Base-by-base conservation (phyloP, 2,329 filamentous ascomycete species). In the Dactylellina cionopaga region DNA sequence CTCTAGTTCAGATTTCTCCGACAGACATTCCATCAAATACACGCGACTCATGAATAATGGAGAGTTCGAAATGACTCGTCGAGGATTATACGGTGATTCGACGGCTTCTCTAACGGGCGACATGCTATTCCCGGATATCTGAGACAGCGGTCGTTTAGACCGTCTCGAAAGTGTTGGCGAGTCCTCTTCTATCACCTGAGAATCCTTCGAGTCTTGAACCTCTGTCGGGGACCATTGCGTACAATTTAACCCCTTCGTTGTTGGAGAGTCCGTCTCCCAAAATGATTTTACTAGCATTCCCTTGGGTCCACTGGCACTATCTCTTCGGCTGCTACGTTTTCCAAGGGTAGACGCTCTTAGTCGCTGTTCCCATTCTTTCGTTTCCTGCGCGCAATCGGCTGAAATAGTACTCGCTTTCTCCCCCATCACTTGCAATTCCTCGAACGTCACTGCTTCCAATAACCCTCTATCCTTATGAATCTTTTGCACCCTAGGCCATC, bases 401-500 rank as follows among this genome's bases (percentile, higher is more conserved):
- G 79, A 79, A 0, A 85, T 82, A 1, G 82, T 78, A 31, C 82
- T 83, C 15, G 89, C 87, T 27, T 85, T 81, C 27, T 83, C 79
- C 0, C 90, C 92, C 77, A 91, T 83, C 4, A 83, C 78, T 75
- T 93, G 90, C 2, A 96, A 82, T 58, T 92, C 88, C 0, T 84
- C 80, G 74, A 93, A 91, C 0, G 88, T 87, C 15, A 91, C 81
- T 0, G 88, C 85, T 66, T 96, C 90, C 19, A 84, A 82, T 78
- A 86, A 90, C 1, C 86, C 86, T 22, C 92, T 85, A 78, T 96
- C 92, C 71, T 85, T 86, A 76, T 96, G 92, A 7, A 96, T 83
- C 77, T 94, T 96, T 64, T 87, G 84, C 2, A 94, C 86, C 1
- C 86, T 83, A 0, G 92, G 90, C 77, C 96, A 96, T 0, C 92